Conservation (phyloP, 208 protist species). For the Leishmania guyanensis region DNA sequence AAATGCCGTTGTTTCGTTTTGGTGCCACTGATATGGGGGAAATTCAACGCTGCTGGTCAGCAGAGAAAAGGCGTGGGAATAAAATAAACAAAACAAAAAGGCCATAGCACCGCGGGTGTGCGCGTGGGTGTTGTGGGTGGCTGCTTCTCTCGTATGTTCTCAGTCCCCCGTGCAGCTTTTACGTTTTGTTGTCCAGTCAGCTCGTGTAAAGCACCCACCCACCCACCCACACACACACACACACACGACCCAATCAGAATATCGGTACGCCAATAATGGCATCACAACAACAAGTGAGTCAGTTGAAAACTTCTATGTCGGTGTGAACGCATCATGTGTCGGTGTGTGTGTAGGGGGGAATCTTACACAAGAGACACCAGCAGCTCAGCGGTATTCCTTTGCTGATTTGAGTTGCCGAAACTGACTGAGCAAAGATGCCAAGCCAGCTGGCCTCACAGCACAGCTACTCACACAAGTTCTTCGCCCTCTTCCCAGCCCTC, state of each 20-base stretch:
- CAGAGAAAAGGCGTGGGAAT: not conserved
- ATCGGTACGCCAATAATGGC: conserved; percentile 21
- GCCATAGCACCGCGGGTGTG: not conserved
- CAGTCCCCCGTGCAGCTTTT: not conserved
- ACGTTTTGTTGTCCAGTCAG: not conserved
- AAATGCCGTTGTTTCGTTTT: not conserved
- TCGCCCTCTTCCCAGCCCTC: not conserved
- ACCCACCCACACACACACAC: not conserved
- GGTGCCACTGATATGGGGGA: not conserved
- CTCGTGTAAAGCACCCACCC: not conserved
- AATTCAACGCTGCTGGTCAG: not conserved
- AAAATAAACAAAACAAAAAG: not conserved
- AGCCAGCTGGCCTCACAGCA: not conserved
- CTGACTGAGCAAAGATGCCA: not conserved
- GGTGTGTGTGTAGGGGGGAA: not conserved
- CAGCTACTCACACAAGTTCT: not conserved
- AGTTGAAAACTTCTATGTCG: conserved; percentile 30
- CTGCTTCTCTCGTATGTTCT: not conserved
- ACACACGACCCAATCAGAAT: not conserved
- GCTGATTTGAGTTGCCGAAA: not conserved
- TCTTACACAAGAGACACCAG: not conserved
- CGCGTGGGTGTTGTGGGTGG: not conserved
- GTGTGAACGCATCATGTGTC: conserved; percentile 17
- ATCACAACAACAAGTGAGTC: conserved; percentile 27
- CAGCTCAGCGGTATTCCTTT: not conserved